These are phyloP conservation scores for Paramecium octaurelia DNA, from an alignment of 73 alveolate genomes.

Conservation along the genomic window DNA sequence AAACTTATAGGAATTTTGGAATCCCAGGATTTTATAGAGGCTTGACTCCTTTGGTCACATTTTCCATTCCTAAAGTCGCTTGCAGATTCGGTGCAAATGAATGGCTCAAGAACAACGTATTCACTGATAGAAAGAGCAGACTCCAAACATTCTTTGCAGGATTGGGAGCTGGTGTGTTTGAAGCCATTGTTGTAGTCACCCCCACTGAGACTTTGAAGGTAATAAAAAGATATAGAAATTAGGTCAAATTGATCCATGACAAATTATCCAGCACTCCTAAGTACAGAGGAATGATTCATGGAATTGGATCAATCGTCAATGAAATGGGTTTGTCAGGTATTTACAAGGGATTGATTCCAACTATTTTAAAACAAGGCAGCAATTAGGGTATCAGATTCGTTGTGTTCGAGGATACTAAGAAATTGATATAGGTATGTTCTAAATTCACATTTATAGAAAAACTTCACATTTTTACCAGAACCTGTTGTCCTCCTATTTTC, in stretches of 20 bases:
- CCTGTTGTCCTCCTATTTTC: constrained; percentile 61
- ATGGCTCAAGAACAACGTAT: constrained; percentile 69
- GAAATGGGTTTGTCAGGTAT: constrained; percentile 80
- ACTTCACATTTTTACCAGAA: neutral
- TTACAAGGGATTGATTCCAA: constrained; percentile 83
- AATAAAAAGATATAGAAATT: neutral
- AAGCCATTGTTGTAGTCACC: constrained; percentile 87
- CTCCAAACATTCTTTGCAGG: constrained; percentile 83
- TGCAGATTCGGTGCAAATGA: constrained; percentile 82
- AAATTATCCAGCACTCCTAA: constrained; percentile 78
- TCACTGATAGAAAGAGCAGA: constrained; percentile 70
- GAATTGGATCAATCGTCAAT: constrained; percentile 76
- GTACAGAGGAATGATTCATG: constrained; percentile 84
- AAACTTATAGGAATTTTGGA: constrained; percentile 72
- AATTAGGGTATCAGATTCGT: constrained; percentile 90
- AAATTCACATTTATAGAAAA: neutral
- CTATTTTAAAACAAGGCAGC: constrained; percentile 83
- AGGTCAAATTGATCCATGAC: constrained; percentile 85
- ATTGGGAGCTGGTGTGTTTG: constrained; percentile 88
- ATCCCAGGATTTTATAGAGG: constrained; percentile 86
- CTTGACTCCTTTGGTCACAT: constrained; percentile 78
- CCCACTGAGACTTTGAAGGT: constrained; percentile 89
- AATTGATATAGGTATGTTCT: constrained; percentile 33
- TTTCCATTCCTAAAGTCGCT: constrained; percentile 90
- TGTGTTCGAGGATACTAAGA: constrained; percentile 80